A percentile compares a stretch with the other conserved stretches of the same genome.
These are phyloP conservation scores for Termitomyces sp. DNA, from an alignment of 768 basidiomycete species.

Conservation along the genomic window DNA sequence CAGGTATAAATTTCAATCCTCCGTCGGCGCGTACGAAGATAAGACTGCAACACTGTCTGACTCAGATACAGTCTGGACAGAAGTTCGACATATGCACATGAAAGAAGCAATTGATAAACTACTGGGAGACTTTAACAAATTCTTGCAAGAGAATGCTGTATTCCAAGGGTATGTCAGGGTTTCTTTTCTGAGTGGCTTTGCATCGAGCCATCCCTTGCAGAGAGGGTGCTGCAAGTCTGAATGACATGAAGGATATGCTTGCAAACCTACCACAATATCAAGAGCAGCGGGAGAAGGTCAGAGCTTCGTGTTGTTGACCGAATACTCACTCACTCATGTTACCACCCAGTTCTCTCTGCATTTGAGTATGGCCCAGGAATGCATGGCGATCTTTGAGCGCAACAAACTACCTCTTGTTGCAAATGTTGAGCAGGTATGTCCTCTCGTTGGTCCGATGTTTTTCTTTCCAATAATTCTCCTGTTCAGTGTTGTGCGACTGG, in stretches of 20 bases:
- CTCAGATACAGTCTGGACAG: constrained; percentile 86
- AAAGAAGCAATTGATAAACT: constrained; percentile 96
- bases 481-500: constrained; percentile 91
- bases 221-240: constrained; percentile 81
- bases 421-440: constrained; percentile 81
- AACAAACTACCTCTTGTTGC: constrained; percentile 82
- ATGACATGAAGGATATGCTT: constrained; percentile 99
- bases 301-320: constrained; percentile 10
- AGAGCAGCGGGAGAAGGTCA: constrained; percentile 90
- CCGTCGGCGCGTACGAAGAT: constrained; percentile 82
- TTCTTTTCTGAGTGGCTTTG: constrained; percentile 2
- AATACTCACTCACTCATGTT: background rate
- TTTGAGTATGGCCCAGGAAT: constrained; percentile 96
- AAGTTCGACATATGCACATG: constrained; percentile 97
- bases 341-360: constrained; percentile 86
- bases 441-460: constrained; percentile 19
- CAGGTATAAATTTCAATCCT: constrained; percentile 94
- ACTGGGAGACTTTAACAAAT: constrained; percentile 94
- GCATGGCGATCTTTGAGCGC: constrained; percentile 90
- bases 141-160: constrained; percentile 90
- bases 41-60: constrained; percentile 87
- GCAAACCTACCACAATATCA: constrained; percentile 93
- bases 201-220: constrained; percentile 31
- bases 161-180: constrained; percentile 72
- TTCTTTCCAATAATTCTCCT: background rate